Evolutionary conservation across 2,329 filamentous ascomycete genomes (phyloP), one percentile per base, ranked within the genome.

Genomic region (Trematosphaeria pertusa): DNA sequence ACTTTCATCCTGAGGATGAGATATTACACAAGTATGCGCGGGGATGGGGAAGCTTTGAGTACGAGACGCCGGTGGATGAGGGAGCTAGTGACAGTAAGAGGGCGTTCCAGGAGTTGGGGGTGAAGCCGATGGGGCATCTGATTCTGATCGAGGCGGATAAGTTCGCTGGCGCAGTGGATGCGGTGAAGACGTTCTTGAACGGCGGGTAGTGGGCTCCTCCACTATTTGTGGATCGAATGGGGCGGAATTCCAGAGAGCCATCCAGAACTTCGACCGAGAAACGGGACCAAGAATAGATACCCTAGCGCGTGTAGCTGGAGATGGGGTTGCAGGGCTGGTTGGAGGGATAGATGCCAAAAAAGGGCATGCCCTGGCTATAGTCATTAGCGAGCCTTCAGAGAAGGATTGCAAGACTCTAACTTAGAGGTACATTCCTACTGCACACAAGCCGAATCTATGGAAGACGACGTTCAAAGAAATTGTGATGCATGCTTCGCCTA

Each of bases 1-100:
- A 92, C 74, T 99, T 97, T 78, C 94, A 99, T 70, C 88, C 91
- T 0, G 94, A 99, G 75, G 94, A 99, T 66, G 94, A 97, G 77
- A 83, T 93, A 40, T 75, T 97, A 62, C 85, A 94, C 56, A 85
- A 85, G 65, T 82, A 93, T 73, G 88, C 91, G 2, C 51, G 84
- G 30, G 90, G 84, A 11, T 78, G 82, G 54, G 88, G 86, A 19
- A 84, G 80, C 40, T 96, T 87, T 67, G 82, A 87, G 14, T 96
- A 91, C 71, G 88, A 87, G 36, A 93, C 89, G 70, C 85, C 90
- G 52, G 78, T 79, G 48, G 88, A 88, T 36, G 89, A 96, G 59
- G 84, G 87, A 4, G 84, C 87, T 53, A 88, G 91, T 43, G 94
- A 99, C 76, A 91, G 91, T 64, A 97, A 95, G 80, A 80, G 94